Evolutionary conservation across 345 rosid species (phyloP).

Genomic region (Gossypium thurberi): DNA sequence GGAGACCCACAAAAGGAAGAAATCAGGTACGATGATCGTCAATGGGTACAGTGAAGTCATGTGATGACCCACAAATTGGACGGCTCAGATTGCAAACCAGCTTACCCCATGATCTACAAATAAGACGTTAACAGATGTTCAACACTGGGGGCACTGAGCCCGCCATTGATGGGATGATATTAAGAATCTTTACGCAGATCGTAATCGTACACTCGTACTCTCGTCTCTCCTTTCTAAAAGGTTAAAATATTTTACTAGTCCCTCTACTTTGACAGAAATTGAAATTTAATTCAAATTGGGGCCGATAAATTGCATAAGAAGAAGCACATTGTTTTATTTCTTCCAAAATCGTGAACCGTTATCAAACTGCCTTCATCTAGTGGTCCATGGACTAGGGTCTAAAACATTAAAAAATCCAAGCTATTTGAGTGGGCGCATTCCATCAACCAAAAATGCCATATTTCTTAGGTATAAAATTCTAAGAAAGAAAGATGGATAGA

Average conservation of each 20-base stretch:
- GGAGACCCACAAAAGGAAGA: not conserved
- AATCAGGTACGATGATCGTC: not conserved
- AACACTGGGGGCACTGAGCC: not conserved
- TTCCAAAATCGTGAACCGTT: too few species aligned
- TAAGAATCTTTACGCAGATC: not conserved
- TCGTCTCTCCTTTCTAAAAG: not conserved
- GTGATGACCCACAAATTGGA: too few species aligned
- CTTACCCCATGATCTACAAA: not conserved
- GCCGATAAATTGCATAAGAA: too few species aligned
- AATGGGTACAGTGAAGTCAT: not conserved
- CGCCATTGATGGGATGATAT: not conserved
- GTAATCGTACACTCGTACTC: too few species aligned
- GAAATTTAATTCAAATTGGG: too few species aligned
- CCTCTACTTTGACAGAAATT: too few species aligned
- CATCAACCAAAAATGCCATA: not conserved
- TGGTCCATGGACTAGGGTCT: not conserved
- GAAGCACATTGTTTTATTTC: too few species aligned
- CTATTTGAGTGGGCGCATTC: not conserved
- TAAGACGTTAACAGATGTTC: not conserved
- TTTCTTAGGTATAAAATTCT: not conserved
- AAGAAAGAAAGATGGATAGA: not conserved
- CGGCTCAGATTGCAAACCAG: too few species aligned
- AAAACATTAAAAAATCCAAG: not conserved
- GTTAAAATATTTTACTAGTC: too few species aligned
- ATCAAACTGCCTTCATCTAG: not conserved